These are phyloP conservation scores for Phytophthora europaea DNA, from an alignment of 352 stramenopile species.

Conservation along the genomic window DNA sequence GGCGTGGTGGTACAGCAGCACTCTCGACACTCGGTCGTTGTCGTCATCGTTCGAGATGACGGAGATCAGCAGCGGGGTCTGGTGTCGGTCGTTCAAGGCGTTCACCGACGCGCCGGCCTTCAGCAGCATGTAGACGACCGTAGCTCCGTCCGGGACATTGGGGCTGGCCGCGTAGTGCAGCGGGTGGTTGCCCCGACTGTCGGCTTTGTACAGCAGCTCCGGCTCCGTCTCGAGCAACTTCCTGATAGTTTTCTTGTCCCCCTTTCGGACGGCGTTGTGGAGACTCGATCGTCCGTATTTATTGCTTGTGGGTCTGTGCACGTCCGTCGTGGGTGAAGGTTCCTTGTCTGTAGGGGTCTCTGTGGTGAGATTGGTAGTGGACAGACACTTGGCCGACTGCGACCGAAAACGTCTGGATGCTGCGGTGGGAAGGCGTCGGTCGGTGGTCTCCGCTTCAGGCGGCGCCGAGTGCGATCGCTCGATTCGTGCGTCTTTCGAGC, in stretches of 20 bases:
- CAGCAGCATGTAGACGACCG: slow-evolving; percentile 60
- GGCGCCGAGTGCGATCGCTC: slow-evolving; percentile 41
- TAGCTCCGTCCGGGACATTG: slow-evolving; percentile 37
- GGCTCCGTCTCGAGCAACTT: slow-evolving; percentile 45
- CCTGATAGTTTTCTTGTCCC: slow-evolving; percentile 50
- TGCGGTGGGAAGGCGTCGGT: slow-evolving; percentile 18
- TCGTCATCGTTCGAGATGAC: slow-evolving; percentile 66
- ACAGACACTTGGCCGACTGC: slow-evolving; percentile 33
- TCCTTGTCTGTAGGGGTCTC: slow-evolving; percentile 11
- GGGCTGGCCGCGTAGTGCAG: slow-evolving; percentile 67
- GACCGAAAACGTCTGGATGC: slow-evolving; percentile 20
- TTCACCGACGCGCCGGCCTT: slow-evolving; percentile 63
- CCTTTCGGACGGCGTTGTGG: slow-evolving; percentile 64
- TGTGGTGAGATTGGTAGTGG: slow-evolving; percentile 3
- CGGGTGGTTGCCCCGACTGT: slow-evolving; percentile 69
- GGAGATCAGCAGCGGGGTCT: slow-evolving; percentile 65
- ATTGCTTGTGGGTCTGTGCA: slow-evolving; percentile 7
- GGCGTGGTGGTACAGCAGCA: slow-evolving; percentile 65
- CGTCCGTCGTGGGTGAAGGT: neutral
- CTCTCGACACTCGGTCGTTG: slow-evolving; percentile 53
- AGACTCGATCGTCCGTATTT: slow-evolving; percentile 62
- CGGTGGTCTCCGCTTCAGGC: slow-evolving; percentile 30
- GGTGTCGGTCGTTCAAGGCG: slow-evolving; percentile 56
- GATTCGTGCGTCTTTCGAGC: slow-evolving; percentile 23
- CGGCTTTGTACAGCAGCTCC: slow-evolving; percentile 43